Base-by-base conservation (phyloP, 805 yeast species). In the Zygosaccharomyces rouxii region DNA sequence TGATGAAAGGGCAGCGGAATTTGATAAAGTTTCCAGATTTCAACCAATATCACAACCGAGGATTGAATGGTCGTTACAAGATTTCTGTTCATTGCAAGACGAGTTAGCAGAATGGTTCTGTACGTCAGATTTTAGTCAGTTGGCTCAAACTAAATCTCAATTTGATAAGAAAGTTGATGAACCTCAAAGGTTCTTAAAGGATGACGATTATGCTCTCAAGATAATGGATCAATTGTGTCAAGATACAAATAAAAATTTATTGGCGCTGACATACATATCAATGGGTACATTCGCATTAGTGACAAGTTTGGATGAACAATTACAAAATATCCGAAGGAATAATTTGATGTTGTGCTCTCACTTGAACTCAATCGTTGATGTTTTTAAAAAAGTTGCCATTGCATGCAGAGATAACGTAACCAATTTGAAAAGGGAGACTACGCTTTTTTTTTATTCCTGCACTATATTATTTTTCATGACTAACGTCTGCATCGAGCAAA, bases 91-190 rank as follows among this genome's bases (percentile, higher is more conserved):
- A 1, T 59, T 78, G 14, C 50, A 52, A 11, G 61, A 62, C 1
- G 85, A 81, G 52, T 43, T 78, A 13, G 68, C 71, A 7, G 73
- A 74, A 31, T 77, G 81, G 81, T 78, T 75, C 53, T 57, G 69
- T 2, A 35, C 58, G 1, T 54, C 63, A 3, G 75, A 71, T 47
- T 63, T 55, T 39, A 31, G 35, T 3, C 42, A 50, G 18, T 48
- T 66, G 4, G 50, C 53, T 3, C 53, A 42, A 22, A 35, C 53
- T 1, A 51, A 53, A 28, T 26, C 45, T 13, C 46, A 54, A 26
- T 62, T 63, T 42, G 52, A 51, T 7, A 49, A 55, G 21, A 46
- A 30, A 4, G 48, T 42, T 1, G 23, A 18, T 1, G 49, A 55
- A 13, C 44, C 55, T 7, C 38, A 33, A 1, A 38, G 35, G 23